Evolutionary conservation across 768 basidiomycete genomes (phyloP).

Genomic region (Kwoniella dejecticola): DNA sequence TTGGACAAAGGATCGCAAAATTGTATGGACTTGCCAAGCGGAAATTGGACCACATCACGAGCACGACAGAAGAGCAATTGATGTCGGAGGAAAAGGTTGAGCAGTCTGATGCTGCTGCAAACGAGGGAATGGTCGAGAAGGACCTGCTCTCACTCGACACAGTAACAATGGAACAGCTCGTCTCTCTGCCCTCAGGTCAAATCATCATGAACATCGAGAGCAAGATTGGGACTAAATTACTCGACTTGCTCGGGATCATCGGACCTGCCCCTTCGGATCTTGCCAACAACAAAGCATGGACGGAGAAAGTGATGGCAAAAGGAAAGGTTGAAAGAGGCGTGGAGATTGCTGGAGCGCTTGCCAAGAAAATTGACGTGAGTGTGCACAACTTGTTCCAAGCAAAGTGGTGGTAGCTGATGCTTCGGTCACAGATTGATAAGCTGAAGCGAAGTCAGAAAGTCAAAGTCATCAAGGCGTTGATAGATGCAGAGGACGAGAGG

Average conservation of each 20-base stretch:
- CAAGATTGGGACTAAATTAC: constrained; percentile 5
- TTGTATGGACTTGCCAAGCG: constrained; percentile 28
- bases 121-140: neutral
- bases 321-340: constrained; percentile 19
- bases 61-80: neutral
- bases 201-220: constrained; percentile 27
- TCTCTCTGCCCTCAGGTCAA: constrained; percentile 8
- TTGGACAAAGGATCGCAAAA: constrained; percentile 11
- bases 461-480: constrained; percentile 28
- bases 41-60: constrained; percentile 1
- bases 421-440: neutral
- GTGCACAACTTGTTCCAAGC: neutral
- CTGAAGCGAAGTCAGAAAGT: constrained; percentile 33
- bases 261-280: constrained; percentile 18
- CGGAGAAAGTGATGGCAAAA: constrained; percentile 22
- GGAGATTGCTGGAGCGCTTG: constrained; percentile 25
- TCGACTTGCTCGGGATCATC: constrained; percentile 16
- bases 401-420: neutral
- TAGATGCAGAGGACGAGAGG: constrained; percentile 33
- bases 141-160: constrained; percentile 2
- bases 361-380: constrained; percentile 35
- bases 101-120: too few species aligned
- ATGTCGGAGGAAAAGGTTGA: too few species aligned
- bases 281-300: constrained; percentile 21
- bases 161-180: constrained; percentile 12